Conservation (phyloP, 2,329 filamentous ascomycete species). For the Trichothecium roseum region DNA sequence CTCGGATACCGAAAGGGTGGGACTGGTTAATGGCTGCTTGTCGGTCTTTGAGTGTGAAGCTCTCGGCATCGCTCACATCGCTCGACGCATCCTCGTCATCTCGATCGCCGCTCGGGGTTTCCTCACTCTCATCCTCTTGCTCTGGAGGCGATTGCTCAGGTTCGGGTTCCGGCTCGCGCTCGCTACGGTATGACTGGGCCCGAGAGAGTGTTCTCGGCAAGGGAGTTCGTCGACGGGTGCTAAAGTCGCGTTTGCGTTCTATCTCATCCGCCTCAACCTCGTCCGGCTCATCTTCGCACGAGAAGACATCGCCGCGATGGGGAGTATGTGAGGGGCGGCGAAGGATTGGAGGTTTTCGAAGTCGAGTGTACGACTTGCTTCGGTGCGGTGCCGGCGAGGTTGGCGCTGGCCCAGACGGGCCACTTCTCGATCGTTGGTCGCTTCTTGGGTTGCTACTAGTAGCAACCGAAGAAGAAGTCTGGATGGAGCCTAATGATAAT, state of each 20-base stretch:
- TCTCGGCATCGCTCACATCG: constrained; percentile 83
- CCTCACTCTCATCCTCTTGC: too few species aligned
- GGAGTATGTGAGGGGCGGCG: constrained; percentile 69
- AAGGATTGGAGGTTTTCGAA: constrained; percentile 62
- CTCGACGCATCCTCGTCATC: constrained; percentile 49
- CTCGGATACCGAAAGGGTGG: constrained; percentile 94
- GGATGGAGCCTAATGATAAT: constrained; percentile 3
- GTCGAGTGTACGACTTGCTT: constrained; percentile 34
- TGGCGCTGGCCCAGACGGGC: constrained; percentile 35
- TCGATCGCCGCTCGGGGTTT: constrained; percentile 4
- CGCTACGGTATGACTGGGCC: constrained; percentile 26
- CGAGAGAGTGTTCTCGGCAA: constrained; percentile 23
- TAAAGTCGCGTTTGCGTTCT: constrained; percentile 28
- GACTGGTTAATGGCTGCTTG: constrained; percentile 98
- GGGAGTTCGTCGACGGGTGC: constrained; percentile 22
- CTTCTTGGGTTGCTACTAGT: constrained; percentile 3
- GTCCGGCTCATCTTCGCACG: constrained; percentile 74
- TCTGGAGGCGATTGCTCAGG: constrained; percentile 1
- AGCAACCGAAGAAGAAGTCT: neutral
- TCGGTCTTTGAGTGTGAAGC: constrained; percentile 93
- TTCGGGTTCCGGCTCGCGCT: constrained; percentile 10
- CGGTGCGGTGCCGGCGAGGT: constrained; percentile 33
- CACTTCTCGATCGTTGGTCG: neutral
- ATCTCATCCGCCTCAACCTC: constrained; percentile 65
- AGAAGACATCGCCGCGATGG: constrained; percentile 77